phyloP scores from a whole-genome alignment of 306 rosid species.

The Cicer chorassanicum region DNA sequence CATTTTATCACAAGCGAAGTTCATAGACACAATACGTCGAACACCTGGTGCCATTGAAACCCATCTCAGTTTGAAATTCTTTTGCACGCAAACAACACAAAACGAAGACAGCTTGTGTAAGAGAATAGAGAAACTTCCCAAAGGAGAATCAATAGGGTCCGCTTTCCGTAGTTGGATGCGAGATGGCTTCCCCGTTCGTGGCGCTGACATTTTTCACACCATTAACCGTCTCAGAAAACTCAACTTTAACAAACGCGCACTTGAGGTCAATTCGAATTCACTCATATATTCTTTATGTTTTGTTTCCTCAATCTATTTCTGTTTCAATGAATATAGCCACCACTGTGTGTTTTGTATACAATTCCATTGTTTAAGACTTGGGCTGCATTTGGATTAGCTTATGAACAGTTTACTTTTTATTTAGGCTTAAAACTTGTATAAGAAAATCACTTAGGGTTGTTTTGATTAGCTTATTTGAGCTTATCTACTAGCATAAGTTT shows the following conservation, averaged over 20 bases:
- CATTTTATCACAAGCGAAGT: conserved; percentile 27
- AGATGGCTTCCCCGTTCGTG: conserved; percentile 79
- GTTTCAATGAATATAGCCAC: conserved; percentile 5
- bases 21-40: conserved; percentile 70
- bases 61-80: conserved; percentile 37
- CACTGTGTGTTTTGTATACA: conserved; percentile 1
- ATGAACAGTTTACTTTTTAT: too few species aligned
- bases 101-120: conserved; percentile 60
- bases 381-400: too few species aligned
- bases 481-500: too few species aligned
- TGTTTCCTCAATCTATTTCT: neutral
- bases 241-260: conserved; percentile 78
- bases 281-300: neutral
- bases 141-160: conserved; percentile 61
- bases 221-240: conserved; percentile 90
- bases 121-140: conserved; percentile 76
- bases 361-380: neutral
- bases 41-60: conserved; percentile 46
- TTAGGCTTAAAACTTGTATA: too few species aligned
- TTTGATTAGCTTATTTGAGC: too few species aligned
- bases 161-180: conserved; percentile 95
- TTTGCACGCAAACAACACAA: conserved; percentile 61
- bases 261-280: conserved; percentile 56
- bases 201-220: conserved; percentile 80
- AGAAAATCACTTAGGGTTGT: too few species aligned